phyloP scores from a whole-genome alignment of 2,329 filamentous ascomycete genomes.

The Colletotrichum musicola region DNA sequence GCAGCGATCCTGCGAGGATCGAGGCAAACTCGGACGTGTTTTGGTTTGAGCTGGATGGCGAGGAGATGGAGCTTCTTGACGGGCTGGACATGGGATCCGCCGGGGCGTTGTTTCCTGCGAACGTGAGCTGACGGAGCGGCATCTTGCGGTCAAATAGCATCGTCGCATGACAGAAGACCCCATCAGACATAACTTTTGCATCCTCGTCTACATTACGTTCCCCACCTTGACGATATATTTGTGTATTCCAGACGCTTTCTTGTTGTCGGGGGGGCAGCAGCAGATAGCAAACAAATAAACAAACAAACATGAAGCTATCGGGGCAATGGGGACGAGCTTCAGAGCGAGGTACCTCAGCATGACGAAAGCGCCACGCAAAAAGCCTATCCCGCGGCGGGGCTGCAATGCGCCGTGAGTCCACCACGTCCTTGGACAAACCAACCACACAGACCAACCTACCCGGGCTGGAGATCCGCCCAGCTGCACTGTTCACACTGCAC shows the following conservation, averaged over 20 bases:
- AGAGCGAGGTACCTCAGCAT: background rate
- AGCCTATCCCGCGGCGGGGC: constrained; percentile 5
- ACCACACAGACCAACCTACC: constrained; percentile 8
- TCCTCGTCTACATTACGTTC: too few species aligned
- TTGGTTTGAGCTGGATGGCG: constrained; percentile 66
- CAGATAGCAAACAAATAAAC: background rate
- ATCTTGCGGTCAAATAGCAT: background rate
- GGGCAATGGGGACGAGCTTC: too few species aligned
- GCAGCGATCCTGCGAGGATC: constrained; percentile 70
- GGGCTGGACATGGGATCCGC: constrained; percentile 45
- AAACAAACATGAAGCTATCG: background rate
- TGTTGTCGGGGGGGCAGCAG: too few species aligned
- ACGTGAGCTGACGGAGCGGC: constrained; percentile 40
- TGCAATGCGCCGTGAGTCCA: background rate
- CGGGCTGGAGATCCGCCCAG: constrained; percentile 30
- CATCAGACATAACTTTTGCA: too few species aligned
- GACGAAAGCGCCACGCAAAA: constrained; percentile 26
- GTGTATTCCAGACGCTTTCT: too few species aligned
- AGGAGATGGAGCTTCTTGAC: constrained; percentile 65
- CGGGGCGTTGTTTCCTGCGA: constrained; percentile 49
- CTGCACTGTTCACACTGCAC: background rate
- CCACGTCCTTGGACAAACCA: too few species aligned
- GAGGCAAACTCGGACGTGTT: constrained; percentile 71
- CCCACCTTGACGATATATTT: too few species aligned
- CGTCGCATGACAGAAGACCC: too few species aligned